Evolutionary conservation across 805 yeast species (phyloP), one percentile per base, ranked within the genome.

Genomic region (Schwanniomyces pseudopolymorphus): DNA sequence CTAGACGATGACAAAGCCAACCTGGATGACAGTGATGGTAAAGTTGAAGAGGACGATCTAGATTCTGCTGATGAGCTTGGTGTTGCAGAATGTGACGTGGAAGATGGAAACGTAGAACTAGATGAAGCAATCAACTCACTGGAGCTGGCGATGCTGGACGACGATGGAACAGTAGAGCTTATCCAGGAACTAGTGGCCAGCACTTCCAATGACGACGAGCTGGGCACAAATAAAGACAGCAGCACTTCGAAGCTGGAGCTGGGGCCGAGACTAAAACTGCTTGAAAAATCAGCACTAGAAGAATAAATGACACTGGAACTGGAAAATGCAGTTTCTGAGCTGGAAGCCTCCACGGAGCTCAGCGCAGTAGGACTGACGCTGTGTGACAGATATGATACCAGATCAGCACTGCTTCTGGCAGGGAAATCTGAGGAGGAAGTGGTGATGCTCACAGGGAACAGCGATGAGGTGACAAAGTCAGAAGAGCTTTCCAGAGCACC

Each of bases 21-120:
- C 9, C 39, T 40, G 14, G 46, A 43, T 21, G 46, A 28, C 8
- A 45, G 35, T 11, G 44, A 39, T 20, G 44, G 22, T 10, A 41
- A 28, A 13, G 52, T 40, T 37, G 45, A 36, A 6, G 47, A 38
- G 2, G 44, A 22, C 3, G 38, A 20, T 4, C 40, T 36, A n/a
- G 55, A 47, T 10, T 45, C 26, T 17, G 45, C 24, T 14, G 40
- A 21, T 9, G 43, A 36, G 6, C 50, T 35, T 11, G 50, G 37
- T 5, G 47, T 21, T 16, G 39, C 31, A 6, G 43, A 37, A 13
- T 49, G 39, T 13, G 50, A 43, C 2, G 49, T 35, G 1, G 49
- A 11, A 8, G 22, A 33, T 17, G 3, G 19, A 14, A 16, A 14
- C 10, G 3, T 20, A 2, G 35, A 31, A 13, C 38, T 25, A 13